Base-by-base conservation (phyloP, 495 filamentous ascomycete species). In the Penicillium samsonianum region DNA sequence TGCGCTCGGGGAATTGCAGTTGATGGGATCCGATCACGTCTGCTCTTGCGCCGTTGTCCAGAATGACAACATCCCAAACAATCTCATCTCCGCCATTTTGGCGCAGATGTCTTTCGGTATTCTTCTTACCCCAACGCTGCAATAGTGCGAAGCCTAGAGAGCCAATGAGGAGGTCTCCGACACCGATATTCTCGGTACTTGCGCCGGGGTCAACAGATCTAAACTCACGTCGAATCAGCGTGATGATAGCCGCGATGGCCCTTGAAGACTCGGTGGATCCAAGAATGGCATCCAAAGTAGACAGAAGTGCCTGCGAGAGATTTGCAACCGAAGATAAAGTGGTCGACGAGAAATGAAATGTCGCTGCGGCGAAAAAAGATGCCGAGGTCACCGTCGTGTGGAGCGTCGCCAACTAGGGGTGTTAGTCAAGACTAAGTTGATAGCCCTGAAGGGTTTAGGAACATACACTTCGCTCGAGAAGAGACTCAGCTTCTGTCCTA, bases 31-130 rank as follows among this genome's bases (percentile, higher is more conserved):
- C 77, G 37, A 82, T 73, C 16, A 89, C 76, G 65, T 89, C 87
- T 23, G 82, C 83, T 37, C 84, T 73, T 40, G 76, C 68, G 1
- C 85, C 86, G 59, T 86, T 81, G 58, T 87, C 82, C 19, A 88
- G 65, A 30, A 91, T 83, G 43, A 91, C 85, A n/a, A 90, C 84
- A 74, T 92, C 89, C 89, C 89, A 92, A 10, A 91, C 77, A 25
- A 82, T 71, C 62, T 90, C 88, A 47, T 87, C 80, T 12, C 78
- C 78, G 43, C 76, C 70, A 30, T 78, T 75, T 2, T 78, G 72
- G 17, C 76, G 79, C 17, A 74, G 67, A 28, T 86, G 78, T 47
- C 80, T 74, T 52, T 87, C 81, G 19, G 84, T 82, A 50, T 81
- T 78, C 37, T 77, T 82, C 54, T 77, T 81, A 33, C 87, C 87